phyloP scores from a whole-genome alignment of 805 yeast genomes.

The Starmerella geochares region DNA sequence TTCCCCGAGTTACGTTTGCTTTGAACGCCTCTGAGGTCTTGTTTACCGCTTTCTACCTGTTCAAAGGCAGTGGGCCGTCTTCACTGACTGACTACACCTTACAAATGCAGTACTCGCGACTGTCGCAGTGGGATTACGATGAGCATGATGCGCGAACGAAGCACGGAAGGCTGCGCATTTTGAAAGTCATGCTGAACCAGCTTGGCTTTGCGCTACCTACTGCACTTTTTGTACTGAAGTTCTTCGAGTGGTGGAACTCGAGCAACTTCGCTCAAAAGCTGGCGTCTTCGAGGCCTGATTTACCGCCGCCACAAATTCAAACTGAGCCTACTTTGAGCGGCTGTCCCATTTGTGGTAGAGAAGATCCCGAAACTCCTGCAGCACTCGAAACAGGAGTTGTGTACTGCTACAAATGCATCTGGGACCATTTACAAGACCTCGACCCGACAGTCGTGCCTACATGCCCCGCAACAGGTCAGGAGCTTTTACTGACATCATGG shows the following conservation, averaged over 20 bases:
- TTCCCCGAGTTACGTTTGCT: slow-evolving; percentile 47
- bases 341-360: slow-evolving; percentile 64
- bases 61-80: slow-evolving; percentile 57
- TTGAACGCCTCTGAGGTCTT: slow-evolving; percentile 43
- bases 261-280: slow-evolving; percentile 49
- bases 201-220: slow-evolving; percentile 52
- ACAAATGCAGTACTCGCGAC: slow-evolving; percentile 54
- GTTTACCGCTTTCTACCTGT: slow-evolving; percentile 53
- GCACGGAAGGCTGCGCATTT: not conserved
- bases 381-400: slow-evolving; percentile 86
- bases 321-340: slow-evolving; percentile 23
- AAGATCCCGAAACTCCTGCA: slow-evolving; percentile 60
- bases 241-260: slow-evolving; percentile 87
- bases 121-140: slow-evolving; percentile 32
- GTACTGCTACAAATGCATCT: slow-evolving; percentile 79
- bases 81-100: slow-evolving; percentile 51
- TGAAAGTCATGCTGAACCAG: slow-evolving; percentile 10
- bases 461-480: slow-evolving; percentile 75
- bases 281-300: slow-evolving; percentile 16
- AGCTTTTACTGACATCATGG: slow-evolving; percentile 51
- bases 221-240: slow-evolving; percentile 69
- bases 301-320: slow-evolving; percentile 22
- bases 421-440: slow-evolving; percentile 46
- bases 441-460: slow-evolving; percentile 30
- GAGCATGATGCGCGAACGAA: slow-evolving; percentile 7